Percentiles rank a stretch among this genome's conserved stretches.
These are phyloP conservation scores for Hydrangea macrophylla DNA, from an alignment of 148 eudicot species.

Conservation along the genomic window DNA sequence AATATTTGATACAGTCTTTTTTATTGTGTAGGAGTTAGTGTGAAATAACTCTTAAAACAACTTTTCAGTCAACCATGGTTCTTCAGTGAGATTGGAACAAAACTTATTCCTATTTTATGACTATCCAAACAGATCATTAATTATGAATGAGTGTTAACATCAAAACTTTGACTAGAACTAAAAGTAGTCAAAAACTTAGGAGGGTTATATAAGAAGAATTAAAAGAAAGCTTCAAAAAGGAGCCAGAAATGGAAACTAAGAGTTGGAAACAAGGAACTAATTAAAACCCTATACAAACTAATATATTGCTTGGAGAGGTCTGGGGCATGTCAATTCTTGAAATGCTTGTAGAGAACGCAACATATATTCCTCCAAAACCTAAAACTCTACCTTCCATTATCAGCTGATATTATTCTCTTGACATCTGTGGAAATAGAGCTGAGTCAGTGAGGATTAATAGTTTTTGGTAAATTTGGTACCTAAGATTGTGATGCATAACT, in stretches of 20 bases:
- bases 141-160: slow-evolving; percentile 1
- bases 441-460: slow-evolving; percentile 25
- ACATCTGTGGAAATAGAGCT: slow-evolving; percentile 1
- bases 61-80: too few relatives aligned
- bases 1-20: too few relatives aligned
- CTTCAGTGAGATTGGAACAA: too few relatives aligned
- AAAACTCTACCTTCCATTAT: slow-evolving; percentile 1
- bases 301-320: neutral
- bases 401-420: slow-evolving; percentile 4
- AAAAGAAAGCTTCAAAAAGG: neutral
- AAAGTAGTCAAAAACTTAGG: neutral
- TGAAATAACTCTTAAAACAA: too few relatives aligned
- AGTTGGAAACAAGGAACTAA: neutral
- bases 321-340: neutral
- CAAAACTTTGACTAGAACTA: slow-evolving; percentile 6
- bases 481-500: slow-evolving; percentile 69
- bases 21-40: too few relatives aligned
- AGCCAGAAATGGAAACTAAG: neutral
- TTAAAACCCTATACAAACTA: neutral
- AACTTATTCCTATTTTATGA: too few relatives aligned
- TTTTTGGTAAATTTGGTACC: slow-evolving; percentile 37
- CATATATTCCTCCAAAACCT: neutral
- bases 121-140: too few relatives aligned
- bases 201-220: too few relatives aligned
- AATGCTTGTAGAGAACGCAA: neutral